These are phyloP conservation scores for Alternaria longipes DNA, from an alignment of 2,329 filamentous ascomycete genomes.

Conservation along the genomic window DNA sequence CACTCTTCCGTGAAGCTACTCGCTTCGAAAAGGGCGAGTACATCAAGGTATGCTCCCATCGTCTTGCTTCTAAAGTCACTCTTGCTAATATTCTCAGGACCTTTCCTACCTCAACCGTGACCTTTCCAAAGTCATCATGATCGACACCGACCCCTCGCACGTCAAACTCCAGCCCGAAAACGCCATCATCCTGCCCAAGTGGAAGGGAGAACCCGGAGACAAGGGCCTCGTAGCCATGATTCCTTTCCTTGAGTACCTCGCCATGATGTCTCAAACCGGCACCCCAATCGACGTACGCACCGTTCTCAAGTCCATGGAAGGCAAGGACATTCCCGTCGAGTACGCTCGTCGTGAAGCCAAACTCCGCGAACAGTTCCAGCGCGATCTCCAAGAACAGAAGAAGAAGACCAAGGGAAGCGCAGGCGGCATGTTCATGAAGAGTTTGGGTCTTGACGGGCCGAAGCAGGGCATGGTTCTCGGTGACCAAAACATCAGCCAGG, in stretches of 20 bases:
- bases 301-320: conserved; percentile 86
- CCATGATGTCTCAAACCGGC: conserved; percentile 76
- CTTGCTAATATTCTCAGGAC: conserved; percentile 66
- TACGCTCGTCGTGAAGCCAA: conserved; percentile 89
- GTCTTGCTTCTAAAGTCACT: not conserved
- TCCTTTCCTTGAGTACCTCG: conserved; percentile 96
- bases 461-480: conserved; percentile 63
- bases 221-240: conserved; percentile 88
- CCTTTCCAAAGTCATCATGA: conserved; percentile 91
- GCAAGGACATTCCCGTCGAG: conserved; percentile 86
- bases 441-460: conserved; percentile 78
- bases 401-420: conserved; percentile 69
- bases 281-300: conserved; percentile 81
- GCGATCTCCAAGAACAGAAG: conserved; percentile 75
- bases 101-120: conserved; percentile 98
- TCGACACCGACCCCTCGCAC: conserved; percentile 85
- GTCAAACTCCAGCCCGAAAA: conserved; percentile 95
- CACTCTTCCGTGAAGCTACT: conserved; percentile 94
- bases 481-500: conserved; percentile 72
- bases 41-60: conserved; percentile 74
- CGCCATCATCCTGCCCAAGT: conserved; percentile 88
- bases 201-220: conserved; percentile 84
- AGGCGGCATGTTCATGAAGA: conserved; percentile 73
- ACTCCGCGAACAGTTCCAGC: conserved; percentile 84
- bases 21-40: conserved; percentile 96